Percentiles rank a stretch among this genome's conserved stretches.
phyloP scores from a whole-genome alignment of 1,139 yeast genomes.

The Yamadazyma buinensis region DNA sequence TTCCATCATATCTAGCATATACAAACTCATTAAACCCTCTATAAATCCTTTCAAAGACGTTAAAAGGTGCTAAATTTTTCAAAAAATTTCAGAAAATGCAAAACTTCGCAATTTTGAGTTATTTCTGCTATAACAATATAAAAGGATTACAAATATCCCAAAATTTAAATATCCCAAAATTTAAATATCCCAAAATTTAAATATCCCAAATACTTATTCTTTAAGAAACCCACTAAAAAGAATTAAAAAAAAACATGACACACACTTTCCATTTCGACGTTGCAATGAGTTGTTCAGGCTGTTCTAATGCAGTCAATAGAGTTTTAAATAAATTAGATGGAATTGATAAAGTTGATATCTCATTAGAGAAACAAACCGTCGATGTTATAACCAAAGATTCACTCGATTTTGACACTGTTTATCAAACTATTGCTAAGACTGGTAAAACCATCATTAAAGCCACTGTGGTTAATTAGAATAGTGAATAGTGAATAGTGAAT shows the following conservation, averaged over 20 bases:
- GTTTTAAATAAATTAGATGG: slow-evolving; percentile 74
- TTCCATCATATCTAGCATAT: too few relatives aligned
- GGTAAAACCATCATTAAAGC: slow-evolving; percentile 83
- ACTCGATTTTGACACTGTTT: slow-evolving; percentile 69
- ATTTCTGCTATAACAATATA: slow-evolving; percentile 1
- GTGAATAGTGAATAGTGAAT: not conserved
- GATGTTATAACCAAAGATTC: slow-evolving; percentile 60
- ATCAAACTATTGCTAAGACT: slow-evolving; percentile 78
- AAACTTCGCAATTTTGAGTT: too few relatives aligned
- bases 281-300: slow-evolving; percentile 79
- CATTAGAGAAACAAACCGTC: slow-evolving; percentile 79
- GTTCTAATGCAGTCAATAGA: slow-evolving; percentile 83
- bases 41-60: too few relatives aligned
- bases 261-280: slow-evolving; percentile 70
- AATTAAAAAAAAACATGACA: slow-evolving; percentile 2
- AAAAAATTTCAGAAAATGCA: too few relatives aligned
- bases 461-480: slow-evolving; percentile 12
- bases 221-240: not conserved
- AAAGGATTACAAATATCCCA: not conserved
- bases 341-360: slow-evolving; percentile 65
- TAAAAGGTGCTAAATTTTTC: too few relatives aligned
- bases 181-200: too few relatives aligned
- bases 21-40: too few relatives aligned
- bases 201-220: too few relatives aligned
- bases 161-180: not conserved